These are phyloP conservation scores for Eucalyptus victrix DNA, from an alignment of 345 rosid genomes.

Conservation along the genomic window DNA sequence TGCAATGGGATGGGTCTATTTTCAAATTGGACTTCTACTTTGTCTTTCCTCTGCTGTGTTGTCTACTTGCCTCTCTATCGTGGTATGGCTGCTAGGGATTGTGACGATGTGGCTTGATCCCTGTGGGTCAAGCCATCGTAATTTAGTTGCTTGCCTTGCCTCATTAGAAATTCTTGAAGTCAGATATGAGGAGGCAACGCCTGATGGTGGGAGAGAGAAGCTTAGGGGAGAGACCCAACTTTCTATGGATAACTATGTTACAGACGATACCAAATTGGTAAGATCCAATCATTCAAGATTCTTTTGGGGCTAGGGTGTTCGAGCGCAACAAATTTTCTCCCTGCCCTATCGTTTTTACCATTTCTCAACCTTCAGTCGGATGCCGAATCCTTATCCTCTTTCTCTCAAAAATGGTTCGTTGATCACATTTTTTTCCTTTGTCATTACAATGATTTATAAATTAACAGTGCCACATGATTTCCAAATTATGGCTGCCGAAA, in stretches of 20 bases:
- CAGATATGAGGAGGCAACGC: not conserved
- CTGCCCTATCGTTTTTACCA: not conserved
- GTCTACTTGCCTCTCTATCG: not conserved
- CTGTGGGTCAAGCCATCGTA: not conserved
- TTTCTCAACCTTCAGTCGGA: not conserved
- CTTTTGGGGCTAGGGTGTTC: not conserved
- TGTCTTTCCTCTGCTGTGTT: not conserved
- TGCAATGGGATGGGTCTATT: not conserved
- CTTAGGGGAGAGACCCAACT: not conserved
- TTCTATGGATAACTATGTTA: not conserved
- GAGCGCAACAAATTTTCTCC: not conserved
- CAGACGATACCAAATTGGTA: not conserved
- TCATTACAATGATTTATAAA: not conserved
- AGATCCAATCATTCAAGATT: not conserved
- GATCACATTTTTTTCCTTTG: not conserved
- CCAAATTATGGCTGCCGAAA: not conserved
- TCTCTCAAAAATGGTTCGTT: not conserved
- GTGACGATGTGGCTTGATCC: not conserved
- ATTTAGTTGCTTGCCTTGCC: not conserved
- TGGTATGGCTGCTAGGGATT: not conserved
- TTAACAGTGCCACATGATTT: not conserved
- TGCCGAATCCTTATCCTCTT: rapidly evolving
- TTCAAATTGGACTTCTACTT: not conserved
- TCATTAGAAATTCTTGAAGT: not conserved
- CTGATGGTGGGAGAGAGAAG: not conserved